phyloP scores from a whole-genome alignment of 345 rosid genomes.

The Citrus sp. region DNA sequence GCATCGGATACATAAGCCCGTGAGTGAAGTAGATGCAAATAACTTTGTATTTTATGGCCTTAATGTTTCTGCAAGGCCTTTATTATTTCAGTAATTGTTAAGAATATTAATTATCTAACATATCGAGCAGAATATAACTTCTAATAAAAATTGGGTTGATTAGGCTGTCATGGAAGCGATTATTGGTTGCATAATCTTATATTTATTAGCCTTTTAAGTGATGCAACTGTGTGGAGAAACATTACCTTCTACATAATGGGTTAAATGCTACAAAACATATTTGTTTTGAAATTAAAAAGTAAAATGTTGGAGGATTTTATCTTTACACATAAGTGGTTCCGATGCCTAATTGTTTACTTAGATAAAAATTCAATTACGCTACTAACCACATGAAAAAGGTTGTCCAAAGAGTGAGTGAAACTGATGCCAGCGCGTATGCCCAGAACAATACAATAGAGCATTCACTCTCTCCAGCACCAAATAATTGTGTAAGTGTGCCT shows the following conservation, averaged over 20 bases:
- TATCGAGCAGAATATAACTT: no score
- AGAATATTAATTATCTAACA: neutral
- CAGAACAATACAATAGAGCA: conserved; percentile 39
- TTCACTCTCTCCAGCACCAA: conserved; percentile 33
- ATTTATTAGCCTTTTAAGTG: neutral
- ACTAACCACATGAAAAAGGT: conserved; percentile 39
- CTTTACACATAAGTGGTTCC: neutral
- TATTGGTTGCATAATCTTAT: no score
- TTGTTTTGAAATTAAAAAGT: neutral
- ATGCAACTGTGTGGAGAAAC: neutral
- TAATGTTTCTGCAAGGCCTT: neutral
- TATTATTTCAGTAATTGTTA: neutral
- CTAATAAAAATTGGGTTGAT: no score
- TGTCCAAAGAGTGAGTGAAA: conserved; percentile 41
- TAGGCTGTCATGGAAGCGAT: no score
- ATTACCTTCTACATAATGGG: neutral
- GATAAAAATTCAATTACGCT: neutral
- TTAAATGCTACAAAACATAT: neutral
- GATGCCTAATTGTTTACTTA: neutral
- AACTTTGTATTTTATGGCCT: neutral
- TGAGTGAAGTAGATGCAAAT: neutral
- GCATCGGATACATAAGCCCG: no score
- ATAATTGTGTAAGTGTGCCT: conserved; percentile 40
- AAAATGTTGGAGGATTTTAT: neutral
- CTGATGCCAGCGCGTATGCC: conserved; percentile 26